Base-by-base conservation (phyloP, 192 early-diverging fungal genomes). In the Coemansia brasiliensis region DNA sequence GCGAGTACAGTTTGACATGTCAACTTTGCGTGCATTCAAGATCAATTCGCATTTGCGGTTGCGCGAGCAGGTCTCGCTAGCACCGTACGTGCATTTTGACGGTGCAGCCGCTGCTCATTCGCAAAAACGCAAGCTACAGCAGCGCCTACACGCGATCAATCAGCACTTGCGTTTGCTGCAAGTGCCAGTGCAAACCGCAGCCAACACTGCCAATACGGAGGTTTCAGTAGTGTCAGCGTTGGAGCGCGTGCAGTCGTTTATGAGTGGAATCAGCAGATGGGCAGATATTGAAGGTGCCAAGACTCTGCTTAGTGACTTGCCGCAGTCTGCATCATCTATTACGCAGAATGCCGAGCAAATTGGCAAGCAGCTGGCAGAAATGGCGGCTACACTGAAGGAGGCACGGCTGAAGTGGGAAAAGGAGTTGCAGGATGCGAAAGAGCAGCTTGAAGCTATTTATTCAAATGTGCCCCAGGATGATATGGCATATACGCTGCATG, bases 1-100 rank as follows among this genome's bases (percentile, higher is more conserved):
- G 79, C 71, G 88, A 2, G 85, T 87, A 10, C 87, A 88, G 70
- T 92, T 84, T 55, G 83, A 89, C 59, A 65, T 81, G 27, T 29
- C 61, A 0, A 82, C 79, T 3, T 59, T 84, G 43, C 68, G 70
- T 15, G 69, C 85, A 2, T 88, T 85, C 72, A 92, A 92, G 59
- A 83, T 85, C 10, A 84, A 88, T 71, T 84, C 87, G 37, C 85
- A 72, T n/a, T 45, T 92, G 27, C 41, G 80, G 9, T 76, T 92
- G 37, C 84, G 86, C 5, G 79, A 81, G 32, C 67, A 69, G 2
- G 66, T 92, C 17, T 90, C 79, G 46, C 65, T 92, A 41, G 81
- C 86, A 25, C 83, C 86, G 11, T 79, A 59, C n/a, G 78, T 80
- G 53, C 51, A 49, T 3, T 78, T 65, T 54, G 61, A 39, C 16